These are phyloP conservation scores for Fusarium pseudonygamai DNA, from an alignment of 2,329 filamentous ascomycete genomes.

Conservation along the genomic window DNA sequence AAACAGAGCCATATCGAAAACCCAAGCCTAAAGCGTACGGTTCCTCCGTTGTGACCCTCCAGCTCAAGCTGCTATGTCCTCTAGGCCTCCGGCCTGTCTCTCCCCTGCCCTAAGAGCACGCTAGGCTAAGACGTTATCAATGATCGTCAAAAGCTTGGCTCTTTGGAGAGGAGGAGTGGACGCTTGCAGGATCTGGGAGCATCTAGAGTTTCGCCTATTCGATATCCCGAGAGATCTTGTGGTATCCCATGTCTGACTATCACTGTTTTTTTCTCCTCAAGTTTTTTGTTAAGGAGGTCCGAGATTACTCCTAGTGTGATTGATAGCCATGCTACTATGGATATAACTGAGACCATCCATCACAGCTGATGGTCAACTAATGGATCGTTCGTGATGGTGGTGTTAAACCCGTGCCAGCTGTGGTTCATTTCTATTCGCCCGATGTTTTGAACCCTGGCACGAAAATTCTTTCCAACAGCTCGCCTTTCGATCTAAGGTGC, in stretches of 20 bases:
- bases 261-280: not conserved
- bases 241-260: slow-evolving; percentile 6
- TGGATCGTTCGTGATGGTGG: not conserved
- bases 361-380: not conserved
- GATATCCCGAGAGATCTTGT: slow-evolving; percentile 23
- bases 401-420: not conserved
- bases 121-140: slow-evolving; percentile 17
- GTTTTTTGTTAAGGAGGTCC: slow-evolving; percentile 2
- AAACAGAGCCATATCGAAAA: slow-evolving; percentile 4
- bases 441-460: slow-evolving; percentile 8
- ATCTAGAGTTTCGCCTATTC: slow-evolving; percentile 33
- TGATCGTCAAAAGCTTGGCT: slow-evolving; percentile 18
- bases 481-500: not conserved
- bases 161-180: slow-evolving; percentile 7
- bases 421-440: slow-evolving; percentile 6
- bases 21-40: slow-evolving; percentile 16
- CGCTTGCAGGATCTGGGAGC: slow-evolving; percentile 34
- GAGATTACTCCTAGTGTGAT: slow-evolving; percentile 17
- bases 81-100: not conserved
- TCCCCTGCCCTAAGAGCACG: slow-evolving; percentile 8
- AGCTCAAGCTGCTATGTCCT: not conserved
- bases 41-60: slow-evolving; percentile 10
- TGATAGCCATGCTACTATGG: not conserved
- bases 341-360: slow-evolving; percentile 11
- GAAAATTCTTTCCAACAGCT: slow-evolving; percentile 15